Percentiles rank a stretch among this genome's conserved stretches.
phyloP scores from a whole-genome alignment of 495 filamentous ascomycete species.

The Talaromyces adpressus region DNA sequence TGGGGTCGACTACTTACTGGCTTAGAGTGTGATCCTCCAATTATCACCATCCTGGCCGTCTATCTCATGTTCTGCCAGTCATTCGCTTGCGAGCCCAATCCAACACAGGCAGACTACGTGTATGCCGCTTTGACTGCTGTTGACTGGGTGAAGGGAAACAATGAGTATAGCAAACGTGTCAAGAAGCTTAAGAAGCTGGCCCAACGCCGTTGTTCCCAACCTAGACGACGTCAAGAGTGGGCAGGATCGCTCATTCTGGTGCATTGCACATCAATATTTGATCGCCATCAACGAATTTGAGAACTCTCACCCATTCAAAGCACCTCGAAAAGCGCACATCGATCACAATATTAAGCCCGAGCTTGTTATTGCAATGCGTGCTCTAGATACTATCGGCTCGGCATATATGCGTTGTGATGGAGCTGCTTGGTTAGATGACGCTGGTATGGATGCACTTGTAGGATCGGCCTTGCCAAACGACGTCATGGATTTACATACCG shows the following conservation, averaged over 20 bases:
- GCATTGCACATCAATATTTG: not conserved
- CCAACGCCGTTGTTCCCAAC: not conserved
- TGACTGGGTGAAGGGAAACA: conserved; percentile 4
- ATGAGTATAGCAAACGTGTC: not conserved
- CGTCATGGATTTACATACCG: conserved; percentile 1
- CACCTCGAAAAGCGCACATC: conserved; percentile 1
- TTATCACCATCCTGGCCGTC: not conserved
- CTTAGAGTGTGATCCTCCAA: not conserved
- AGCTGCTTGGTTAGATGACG: conserved; percentile 4
- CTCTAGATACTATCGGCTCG: not conserved
- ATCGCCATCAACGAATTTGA: not conserved
- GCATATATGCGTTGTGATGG: conserved; percentile 6
- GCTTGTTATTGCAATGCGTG: not conserved
- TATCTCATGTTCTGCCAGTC: conserved; percentile 4
- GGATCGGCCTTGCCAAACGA: conserved; percentile 2
- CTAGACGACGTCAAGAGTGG: not conserved
- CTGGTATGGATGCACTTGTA: not conserved
- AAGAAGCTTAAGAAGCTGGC: not conserved
- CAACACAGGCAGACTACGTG: conserved; percentile 4
- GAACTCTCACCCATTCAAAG: not conserved
- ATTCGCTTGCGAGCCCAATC: not conserved
- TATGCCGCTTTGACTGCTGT: conserved; percentile 1
- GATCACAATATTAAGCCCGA: not conserved
- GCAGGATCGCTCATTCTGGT: conserved; percentile 3
- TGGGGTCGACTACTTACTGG: conserved; percentile 4